These are phyloP conservation scores for Colletotrichum somersetense DNA, from an alignment of 2,329 filamentous ascomycete species.

Conservation along the genomic window DNA sequence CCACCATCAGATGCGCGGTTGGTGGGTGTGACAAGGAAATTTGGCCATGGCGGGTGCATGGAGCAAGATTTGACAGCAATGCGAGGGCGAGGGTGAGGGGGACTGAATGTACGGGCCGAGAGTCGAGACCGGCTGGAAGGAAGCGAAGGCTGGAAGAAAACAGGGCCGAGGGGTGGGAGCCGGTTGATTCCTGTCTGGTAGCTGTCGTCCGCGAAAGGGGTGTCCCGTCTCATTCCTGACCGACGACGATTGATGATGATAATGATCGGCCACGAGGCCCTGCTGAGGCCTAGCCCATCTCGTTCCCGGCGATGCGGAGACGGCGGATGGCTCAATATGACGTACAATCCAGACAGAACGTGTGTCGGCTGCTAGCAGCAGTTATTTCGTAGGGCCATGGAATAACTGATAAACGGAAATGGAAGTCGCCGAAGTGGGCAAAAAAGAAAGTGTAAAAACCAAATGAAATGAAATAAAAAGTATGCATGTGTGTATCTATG, in stretches of 20 bases:
- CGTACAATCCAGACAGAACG: neutral
- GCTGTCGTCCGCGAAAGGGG: conserved; percentile 13
- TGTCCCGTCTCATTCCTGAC: conserved; percentile 27
- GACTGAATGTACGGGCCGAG: conserved; percentile 20
- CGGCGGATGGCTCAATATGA: conserved; percentile 17
- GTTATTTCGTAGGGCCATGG: neutral
- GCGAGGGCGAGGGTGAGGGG: neutral
- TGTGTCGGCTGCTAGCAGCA: neutral
- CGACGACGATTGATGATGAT: conserved; percentile 20
- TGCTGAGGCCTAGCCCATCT: neutral
- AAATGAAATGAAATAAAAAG: neutral
- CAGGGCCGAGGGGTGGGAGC: conserved; percentile 15
- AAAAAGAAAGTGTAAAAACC: neutral
- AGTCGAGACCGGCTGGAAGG: conserved; percentile 19
- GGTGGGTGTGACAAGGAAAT: neutral
- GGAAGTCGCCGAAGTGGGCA: neutral
- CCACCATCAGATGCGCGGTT: neutral
- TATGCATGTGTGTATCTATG: too few relatives aligned
- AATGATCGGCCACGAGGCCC: neutral
- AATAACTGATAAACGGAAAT: neutral
- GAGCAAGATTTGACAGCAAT: conserved; percentile 15
- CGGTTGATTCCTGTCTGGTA: conserved; percentile 35
- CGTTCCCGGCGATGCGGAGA: neutral
- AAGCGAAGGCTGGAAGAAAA: conserved; percentile 26
- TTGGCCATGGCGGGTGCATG: neutral